A percentile compares a stretch with the other conserved stretches of the same genome.
Evolutionary conservation across 2,329 filamentous ascomycete genomes (phyloP).

Genomic region (Pseudopithomyces maydicus): DNA sequence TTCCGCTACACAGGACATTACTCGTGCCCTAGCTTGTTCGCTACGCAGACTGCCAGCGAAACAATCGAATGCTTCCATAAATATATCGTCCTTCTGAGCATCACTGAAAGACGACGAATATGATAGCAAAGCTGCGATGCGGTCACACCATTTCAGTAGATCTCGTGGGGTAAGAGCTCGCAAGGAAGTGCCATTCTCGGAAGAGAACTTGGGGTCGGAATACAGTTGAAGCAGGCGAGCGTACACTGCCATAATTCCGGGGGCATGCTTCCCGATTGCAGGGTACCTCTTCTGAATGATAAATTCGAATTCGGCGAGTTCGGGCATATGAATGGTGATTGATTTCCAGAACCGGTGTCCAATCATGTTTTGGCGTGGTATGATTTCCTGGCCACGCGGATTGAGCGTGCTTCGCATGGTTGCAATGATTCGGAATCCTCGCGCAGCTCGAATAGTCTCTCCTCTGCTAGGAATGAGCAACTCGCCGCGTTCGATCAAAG

Average conservation of each 20-base stretch:
- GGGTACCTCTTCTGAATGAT: slow-evolving; percentile 76
- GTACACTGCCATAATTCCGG: slow-evolving; percentile 63
- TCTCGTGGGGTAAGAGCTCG: slow-evolving; percentile 74
- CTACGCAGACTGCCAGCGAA: slow-evolving; percentile 83
- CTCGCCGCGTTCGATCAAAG: slow-evolving; percentile 90
- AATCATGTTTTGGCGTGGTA: slow-evolving; percentile 72
- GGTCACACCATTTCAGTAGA: slow-evolving; percentile 87
- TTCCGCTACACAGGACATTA: slow-evolving; percentile 77
- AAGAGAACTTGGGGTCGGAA: slow-evolving; percentile 52
- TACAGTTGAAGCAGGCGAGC: slow-evolving; percentile 48
- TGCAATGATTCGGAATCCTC: slow-evolving; percentile 88
- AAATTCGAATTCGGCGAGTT: slow-evolving; percentile 71
- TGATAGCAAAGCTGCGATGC: slow-evolving; percentile 70
- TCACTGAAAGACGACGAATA: slow-evolving; percentile 67
- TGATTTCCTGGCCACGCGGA: slow-evolving; percentile 71
- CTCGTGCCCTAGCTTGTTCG: slow-evolving; percentile 60
- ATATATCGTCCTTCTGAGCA: slow-evolving; percentile 81
- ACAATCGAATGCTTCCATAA: slow-evolving; percentile 90
- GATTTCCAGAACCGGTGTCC: slow-evolving; percentile 86
- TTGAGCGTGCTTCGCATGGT: slow-evolving; percentile 77
- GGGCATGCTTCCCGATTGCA: slow-evolving; percentile 63
- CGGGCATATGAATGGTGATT: slow-evolving; percentile 70
- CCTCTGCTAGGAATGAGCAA: slow-evolving; percentile 87
- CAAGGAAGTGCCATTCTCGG: slow-evolving; percentile 60
- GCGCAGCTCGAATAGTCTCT: slow-evolving; percentile 80